Evolutionary conservation across 805 yeast genomes (phyloP), one percentile per base, ranked within the genome.

Genomic region (Zygosaccharomyces bisporus): DNA sequence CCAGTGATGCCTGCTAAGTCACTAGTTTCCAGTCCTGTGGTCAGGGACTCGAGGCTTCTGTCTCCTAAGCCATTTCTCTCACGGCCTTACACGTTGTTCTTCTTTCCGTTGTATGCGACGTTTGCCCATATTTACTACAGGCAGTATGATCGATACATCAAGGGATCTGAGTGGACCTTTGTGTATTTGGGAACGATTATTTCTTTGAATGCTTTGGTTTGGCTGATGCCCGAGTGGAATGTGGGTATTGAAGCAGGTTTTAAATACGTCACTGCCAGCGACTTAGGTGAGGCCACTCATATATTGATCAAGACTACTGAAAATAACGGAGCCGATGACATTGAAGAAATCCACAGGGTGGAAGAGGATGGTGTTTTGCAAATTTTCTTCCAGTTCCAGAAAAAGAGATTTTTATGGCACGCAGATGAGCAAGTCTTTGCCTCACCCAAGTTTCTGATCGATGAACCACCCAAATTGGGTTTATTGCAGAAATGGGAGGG

Each of bases 161-260:
- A 76, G 35, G 96, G 96, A 19, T 76, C 83, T 36, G 99, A 91
- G 68, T 93, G 99, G 98, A 93, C 98, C 0, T 87, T 86, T 64
- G 93, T 91, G 29, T 90, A 79, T 58, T 70, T 88, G 18, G 83
- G 95, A 48, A 65, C 89, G 4, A 72, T 90, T 41, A 64, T 83
- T 29, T 79, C 96, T 2, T 49, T 84, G 46, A 95, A 91, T 61
- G 69, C 81, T 34, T 70, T 91, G 61, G 70, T 91, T 46, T 76
- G 89, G 83, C 76, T 91, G 63, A 77, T 88, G 78, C 96, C 98
- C n/a, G 83, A 84, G 58, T 91, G 99, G 99, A 88, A 81, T 61
- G 75, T 89, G 48, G 74, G 77, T 39, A 67, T 91, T 42, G 77
- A 79, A 48, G 77, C 86, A 27, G 64, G 66, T 3, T 88, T 91